Percentiles rank a stretch among this genome's conserved stretches.
Conservation (phyloP, 495 filamentous ascomycete species). For the Penicillium bialowiezense region DNA sequence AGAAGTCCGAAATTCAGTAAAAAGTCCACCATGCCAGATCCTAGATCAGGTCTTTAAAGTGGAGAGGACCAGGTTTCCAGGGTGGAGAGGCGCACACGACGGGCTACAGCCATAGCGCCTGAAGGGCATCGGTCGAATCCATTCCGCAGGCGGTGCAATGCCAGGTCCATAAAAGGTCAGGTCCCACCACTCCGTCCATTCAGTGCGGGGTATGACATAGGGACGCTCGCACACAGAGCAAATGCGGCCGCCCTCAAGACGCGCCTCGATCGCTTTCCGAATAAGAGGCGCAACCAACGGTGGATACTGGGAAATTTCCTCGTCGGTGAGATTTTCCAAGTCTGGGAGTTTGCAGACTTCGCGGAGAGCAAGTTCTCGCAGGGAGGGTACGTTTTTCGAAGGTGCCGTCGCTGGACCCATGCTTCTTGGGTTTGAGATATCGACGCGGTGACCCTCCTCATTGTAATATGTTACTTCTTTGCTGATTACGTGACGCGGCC, state of each 20-base stretch:
- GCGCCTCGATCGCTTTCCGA: constrained; percentile 37
- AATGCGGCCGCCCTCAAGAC: constrained; percentile 46
- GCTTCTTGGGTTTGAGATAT: too few species aligned
- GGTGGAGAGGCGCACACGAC: constrained; percentile 57
- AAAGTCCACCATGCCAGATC: neutral
- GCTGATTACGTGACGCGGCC: too few species aligned
- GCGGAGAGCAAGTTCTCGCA: constrained; percentile 59
- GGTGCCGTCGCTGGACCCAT: neutral
- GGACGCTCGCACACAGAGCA: constrained; percentile 60
- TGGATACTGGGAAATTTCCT: constrained; percentile 40
- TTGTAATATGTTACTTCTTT: too few species aligned
- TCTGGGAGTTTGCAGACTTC: constrained; percentile 39
- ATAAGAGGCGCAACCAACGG: constrained; percentile 39
- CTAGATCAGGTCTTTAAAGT: too few species aligned
- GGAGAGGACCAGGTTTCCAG: too few species aligned
- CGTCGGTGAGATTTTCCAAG: constrained; percentile 42
- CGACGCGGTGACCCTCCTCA: too few species aligned
- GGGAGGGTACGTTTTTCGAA: constrained; percentile 42
- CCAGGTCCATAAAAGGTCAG: constrained; percentile 37
- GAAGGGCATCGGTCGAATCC: constrained; percentile 57
- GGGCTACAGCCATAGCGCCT: constrained; percentile 63
- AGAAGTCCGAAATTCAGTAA: neutral
- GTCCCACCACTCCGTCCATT: constrained; percentile 78
- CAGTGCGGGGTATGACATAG: constrained; percentile 58
- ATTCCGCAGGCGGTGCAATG: constrained; percentile 33